Evolutionary conservation across 2,329 filamentous ascomycete genomes (phyloP).

Genomic region (Scedosporium aurantiacum): DNA sequence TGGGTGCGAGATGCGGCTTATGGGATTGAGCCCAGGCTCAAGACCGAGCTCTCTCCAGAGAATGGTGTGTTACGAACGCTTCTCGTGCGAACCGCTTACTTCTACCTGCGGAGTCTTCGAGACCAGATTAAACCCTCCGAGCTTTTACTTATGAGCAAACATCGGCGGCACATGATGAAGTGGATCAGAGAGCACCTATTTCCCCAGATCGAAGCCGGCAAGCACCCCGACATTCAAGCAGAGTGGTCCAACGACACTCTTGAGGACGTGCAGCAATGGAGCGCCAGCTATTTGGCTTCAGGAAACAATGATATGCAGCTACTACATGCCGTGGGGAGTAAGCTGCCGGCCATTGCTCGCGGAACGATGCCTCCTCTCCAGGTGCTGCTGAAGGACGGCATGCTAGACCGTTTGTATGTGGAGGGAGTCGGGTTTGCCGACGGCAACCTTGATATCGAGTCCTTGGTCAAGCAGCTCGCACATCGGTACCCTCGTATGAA

Average conservation of each 20-base stretch:
- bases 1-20: too few relatives aligned
- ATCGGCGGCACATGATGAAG: too few relatives aligned
- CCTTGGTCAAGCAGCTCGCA: slow-evolving; percentile 20
- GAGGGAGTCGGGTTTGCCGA: slow-evolving; percentile 14
- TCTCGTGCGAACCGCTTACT: too few relatives aligned
- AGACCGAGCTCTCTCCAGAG: too few relatives aligned
- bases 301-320: slow-evolving; percentile 15
- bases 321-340: slow-evolving; percentile 19
- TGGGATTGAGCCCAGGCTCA: too few relatives aligned
- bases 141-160: too few relatives aligned
- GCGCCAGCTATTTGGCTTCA: neutral
- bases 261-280: neutral
- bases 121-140: too few relatives aligned
- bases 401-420: slow-evolving; percentile 23
- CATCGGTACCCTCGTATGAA: slow-evolving; percentile 29
- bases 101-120: too few relatives aligned
- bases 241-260: neutral
- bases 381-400: slow-evolving; percentile 21
- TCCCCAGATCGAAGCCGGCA: too few relatives aligned
- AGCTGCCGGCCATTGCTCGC: slow-evolving; percentile 21
- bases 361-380: slow-evolving; percentile 25
- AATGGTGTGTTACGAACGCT: too few relatives aligned
- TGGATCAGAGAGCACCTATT: too few relatives aligned
- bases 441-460: slow-evolving; percentile 11
- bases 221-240: too few relatives aligned